A percentile compares a stretch with the other conserved stretches of the same genome.
phyloP scores from a whole-genome alignment of 441 rosid species.

The Populus trichocarpa region DNA sequence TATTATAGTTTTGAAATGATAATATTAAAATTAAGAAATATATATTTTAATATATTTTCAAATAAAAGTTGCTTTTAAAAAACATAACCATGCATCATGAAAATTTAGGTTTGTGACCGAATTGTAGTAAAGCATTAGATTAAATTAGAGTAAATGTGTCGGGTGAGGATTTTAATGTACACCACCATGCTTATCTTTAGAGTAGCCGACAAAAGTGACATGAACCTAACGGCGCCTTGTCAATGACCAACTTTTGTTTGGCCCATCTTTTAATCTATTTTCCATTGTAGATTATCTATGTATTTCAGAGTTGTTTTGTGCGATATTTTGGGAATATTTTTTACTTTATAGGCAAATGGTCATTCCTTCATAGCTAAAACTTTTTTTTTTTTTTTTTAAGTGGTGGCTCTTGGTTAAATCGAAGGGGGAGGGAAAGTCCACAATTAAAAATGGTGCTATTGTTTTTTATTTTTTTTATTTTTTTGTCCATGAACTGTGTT shows the following conservation, averaged over 20 bases:
- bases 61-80: too few relatives aligned
- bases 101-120: neutral
- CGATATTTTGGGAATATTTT: neutral
- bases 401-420: neutral
- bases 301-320: neutral
- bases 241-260: neutral
- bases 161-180: neutral
- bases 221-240: neutral
- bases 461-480: too few relatives aligned
- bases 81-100: too few relatives aligned
- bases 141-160: neutral
- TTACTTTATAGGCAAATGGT: neutral
- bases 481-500: too few relatives aligned
- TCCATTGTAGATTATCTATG: neutral
- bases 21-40: too few relatives aligned
- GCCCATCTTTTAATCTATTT: neutral
- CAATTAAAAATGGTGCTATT: neutral
- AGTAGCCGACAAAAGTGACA: neutral
- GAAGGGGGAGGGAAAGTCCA: too few relatives aligned
- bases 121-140: neutral
- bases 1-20: too few relatives aligned
- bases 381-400: neutral
- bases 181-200: neutral
- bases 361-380: neutral
- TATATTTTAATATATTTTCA: too few relatives aligned